Percentiles rank a stretch among this genome's conserved stretches.
phyloP scores from a whole-genome alignment of 352 stramenopile species.

The Pythium aphanidermatum region DNA sequence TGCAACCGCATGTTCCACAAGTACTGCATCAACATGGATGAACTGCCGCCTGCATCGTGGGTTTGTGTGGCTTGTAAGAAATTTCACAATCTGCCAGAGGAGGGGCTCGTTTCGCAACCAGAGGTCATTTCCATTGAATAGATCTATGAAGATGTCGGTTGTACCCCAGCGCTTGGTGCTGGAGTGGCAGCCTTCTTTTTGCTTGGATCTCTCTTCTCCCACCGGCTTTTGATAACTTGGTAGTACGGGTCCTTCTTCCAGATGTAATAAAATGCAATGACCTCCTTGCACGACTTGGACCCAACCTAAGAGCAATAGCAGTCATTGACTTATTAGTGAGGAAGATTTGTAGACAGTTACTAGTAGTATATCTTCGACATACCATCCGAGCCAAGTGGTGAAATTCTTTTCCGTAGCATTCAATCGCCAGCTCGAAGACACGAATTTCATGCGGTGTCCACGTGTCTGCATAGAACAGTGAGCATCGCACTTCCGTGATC shows the following conservation, averaged over 20 bases:
- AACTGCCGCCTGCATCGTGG: conserved; percentile 72
- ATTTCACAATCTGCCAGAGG: conserved; percentile 51
- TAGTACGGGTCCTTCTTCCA: conserved; percentile 88
- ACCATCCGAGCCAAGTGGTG: conserved; percentile 63
- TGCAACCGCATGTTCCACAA: conserved; percentile 83
- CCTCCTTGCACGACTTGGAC: conserved; percentile 62
- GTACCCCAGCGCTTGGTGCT: neutral
- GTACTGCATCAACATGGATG: conserved; percentile 73
- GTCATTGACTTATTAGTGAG: too few relatives aligned
- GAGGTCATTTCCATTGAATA: conserved; percentile 70
- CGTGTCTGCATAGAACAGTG: too few relatives aligned
- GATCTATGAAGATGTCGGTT: neutral
- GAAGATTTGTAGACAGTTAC: too few relatives aligned
- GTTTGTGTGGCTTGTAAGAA: conserved; percentile 71
- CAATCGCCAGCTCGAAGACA: conserved; percentile 81
- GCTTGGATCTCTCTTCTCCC: conserved; percentile 40
- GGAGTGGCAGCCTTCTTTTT: conserved; percentile 22
- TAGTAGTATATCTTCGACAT: too few relatives aligned
- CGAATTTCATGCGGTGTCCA: conserved; percentile 78
- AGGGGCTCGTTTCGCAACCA: conserved; percentile 36
- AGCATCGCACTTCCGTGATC: too few relatives aligned
- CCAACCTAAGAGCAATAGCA: conserved; percentile 39
- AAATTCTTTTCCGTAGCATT: conserved; percentile 85
- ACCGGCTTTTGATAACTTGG: conserved; percentile 73
- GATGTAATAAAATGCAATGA: conserved; percentile 83